Evolutionary conservation across 1,284 basidiomycete species (phyloP), one percentile per base, ranked within the genome.

Genomic region (Tremellales sp.): DNA sequence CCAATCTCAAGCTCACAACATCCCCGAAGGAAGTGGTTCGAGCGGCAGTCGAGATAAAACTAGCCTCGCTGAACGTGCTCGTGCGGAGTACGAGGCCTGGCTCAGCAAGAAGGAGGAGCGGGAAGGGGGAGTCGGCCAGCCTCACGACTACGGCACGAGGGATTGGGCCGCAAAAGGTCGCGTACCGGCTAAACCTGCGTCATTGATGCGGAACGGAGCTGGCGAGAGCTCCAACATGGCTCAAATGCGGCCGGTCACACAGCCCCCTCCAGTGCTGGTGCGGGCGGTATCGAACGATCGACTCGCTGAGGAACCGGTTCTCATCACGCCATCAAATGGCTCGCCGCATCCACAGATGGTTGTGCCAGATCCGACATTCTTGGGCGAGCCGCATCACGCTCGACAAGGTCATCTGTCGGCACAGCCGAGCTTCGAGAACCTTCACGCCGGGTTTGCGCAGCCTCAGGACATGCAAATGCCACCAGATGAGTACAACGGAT

Each of bases 81-180:
- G 56, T 36, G 53, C 46, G 41, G 58, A 68, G 48, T 68, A 66
- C 37, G 64, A 68, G 22, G 52, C 40, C 13, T 68, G 65, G 65
- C 35, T 63, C 15, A 48, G 53, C 23, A 49, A 51, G 44, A 61
- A 63, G 41, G 45, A 46, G 1, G 60, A 66, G 36, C 13, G 67
- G 26, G 65, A 64, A 48, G 61, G 57, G 5, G 60, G 60, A n/a
- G 48, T 61, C 15, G 57, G 45, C 3, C 54, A 45, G 19, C 54
- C 55, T 4, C 54, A 57, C 23, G 37, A 44, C 3, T 47, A 44
- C 11, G 61, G 62, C 10, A 58, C 57, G 3, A 45, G 57, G 29
- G 52, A 61, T 17, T 68, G 64, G 64, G 42, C 43, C 2, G 64
- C 65, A 0, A 48, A 48, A 37, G 47, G 52, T 17, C 46, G 65